Evolutionary conservation across 306 rosid species (phyloP), one percentile per base, ranked within the genome.

Genomic region (Sophora flavescens): DNA sequence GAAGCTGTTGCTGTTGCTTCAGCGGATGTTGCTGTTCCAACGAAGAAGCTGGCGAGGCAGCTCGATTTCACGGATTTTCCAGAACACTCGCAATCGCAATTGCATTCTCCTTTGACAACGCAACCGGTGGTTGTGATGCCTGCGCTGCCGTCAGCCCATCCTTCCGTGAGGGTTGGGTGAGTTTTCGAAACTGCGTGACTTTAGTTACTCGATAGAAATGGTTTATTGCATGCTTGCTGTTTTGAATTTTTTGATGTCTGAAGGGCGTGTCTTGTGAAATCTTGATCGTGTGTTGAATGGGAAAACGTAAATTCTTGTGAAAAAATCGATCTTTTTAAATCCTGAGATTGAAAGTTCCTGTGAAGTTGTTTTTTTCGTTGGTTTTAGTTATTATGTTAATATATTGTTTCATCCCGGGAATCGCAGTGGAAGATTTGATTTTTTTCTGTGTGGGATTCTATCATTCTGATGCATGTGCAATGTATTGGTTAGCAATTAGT

Each of bases 11-110:
- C 74, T 3, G 18, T 84, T 58, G 99, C 92, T 68, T 42, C 87
- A 0, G 71, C 69, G 86, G 61, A 64, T 13, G 18, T 84, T 58
- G 99, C 92, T 68, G 86, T 75, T 84, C 93, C 97, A 36, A 86
- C 88, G 80, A 96, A 86, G 91, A 96, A 93, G 86, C 90, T 91
- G 7, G 98, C 93, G 61, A 85, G 98, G 85, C 99, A 96, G 90
- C 98, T 96, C 63, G 96, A 92, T 89, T 96, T 96, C 81, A 89
- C 92, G 2, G 93, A 86, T 39, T 36, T 76, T 76, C 84, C 83
- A 59, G 91, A 85, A 35, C 84, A 82, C 16, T 61, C 79, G 26
- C 89, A 84, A 73, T 77, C 80, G 35, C 88, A 74, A 36, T 60
- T 13, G 38, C 78, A 71, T 4, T 2, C 6, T 4, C 84, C 1